Percentiles rank a stretch among this genome's conserved stretches.
Evolutionary conservation across 2,329 filamentous ascomycete species (phyloP).

Genomic region (Colletotrichum sp.): DNA sequence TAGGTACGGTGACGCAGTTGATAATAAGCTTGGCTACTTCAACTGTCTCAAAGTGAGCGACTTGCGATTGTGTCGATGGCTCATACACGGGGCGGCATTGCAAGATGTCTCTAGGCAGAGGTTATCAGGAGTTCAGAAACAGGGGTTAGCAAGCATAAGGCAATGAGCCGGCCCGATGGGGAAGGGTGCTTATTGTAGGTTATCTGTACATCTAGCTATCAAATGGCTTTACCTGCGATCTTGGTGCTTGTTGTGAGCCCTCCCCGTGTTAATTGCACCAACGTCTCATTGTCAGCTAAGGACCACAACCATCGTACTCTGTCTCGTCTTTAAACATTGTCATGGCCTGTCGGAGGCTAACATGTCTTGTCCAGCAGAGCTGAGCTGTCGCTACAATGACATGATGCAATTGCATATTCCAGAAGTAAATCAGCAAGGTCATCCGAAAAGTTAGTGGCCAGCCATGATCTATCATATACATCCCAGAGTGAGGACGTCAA

Average conservation of each 20-base stretch:
- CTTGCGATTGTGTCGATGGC: neutral
- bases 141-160: neutral
- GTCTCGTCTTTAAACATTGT: neutral
- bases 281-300: neutral
- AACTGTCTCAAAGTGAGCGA: neutral
- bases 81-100: neutral
- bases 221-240: constrained; percentile 6
- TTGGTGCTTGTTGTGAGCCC: neutral
- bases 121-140: neutral
- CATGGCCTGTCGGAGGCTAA: neutral
- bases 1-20: neutral
- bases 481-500: neutral
- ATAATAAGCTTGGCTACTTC: neutral
- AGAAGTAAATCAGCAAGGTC: neutral
- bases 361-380: neutral
- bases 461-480: neutral
- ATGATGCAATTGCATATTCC: neutral
- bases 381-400: neutral
- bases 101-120: neutral
- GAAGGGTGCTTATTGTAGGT: constrained; percentile 6
- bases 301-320: neutral
- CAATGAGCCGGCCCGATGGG: neutral
- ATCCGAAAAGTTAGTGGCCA: neutral
- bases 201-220: constrained; percentile 19
- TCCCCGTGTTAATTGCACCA: neutral